phyloP scores from a whole-genome alignment of 164 flowering plant genomes.

The Stephania cephalantha region DNA sequence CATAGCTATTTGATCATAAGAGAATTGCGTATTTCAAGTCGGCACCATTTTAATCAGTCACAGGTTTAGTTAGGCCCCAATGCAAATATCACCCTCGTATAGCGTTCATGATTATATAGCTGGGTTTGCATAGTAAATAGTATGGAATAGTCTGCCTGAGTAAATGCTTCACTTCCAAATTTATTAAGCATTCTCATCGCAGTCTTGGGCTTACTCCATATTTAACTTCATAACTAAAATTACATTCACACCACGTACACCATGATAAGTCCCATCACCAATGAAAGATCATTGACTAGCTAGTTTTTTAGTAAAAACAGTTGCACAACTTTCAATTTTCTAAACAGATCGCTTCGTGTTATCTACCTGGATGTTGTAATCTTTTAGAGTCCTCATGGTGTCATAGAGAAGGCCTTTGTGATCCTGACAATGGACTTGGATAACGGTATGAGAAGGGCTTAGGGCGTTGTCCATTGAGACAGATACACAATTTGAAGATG shows the following conservation, averaged over 20 bases:
- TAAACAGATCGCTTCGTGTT: not conserved
- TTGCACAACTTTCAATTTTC: not conserved
- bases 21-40: not conserved
- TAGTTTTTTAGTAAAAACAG: not conserved
- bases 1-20: not conserved
- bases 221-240: not conserved
- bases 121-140: not conserved
- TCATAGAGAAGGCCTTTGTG: conserved; percentile 94
- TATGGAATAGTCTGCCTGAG: not conserved
- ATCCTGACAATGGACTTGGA: conserved; percentile 75
- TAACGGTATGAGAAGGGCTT: conserved; percentile 80
- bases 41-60: not conserved
- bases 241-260: not conserved
- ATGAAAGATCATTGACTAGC: not conserved
- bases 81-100: not conserved
- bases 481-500: conserved; percentile 30
- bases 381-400: conserved; percentile 85
- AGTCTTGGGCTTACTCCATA: not conserved
- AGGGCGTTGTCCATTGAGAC: conserved; percentile 70
- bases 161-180: not conserved
- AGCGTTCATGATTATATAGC: not conserved
- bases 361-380: conserved; percentile 80
- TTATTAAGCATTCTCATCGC: not conserved
- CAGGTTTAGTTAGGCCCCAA: not conserved
- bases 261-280: not conserved